These are phyloP conservation scores for Jackrogersella multiformis DNA, from an alignment of 495 filamentous ascomycete species.

Conservation along the genomic window DNA sequence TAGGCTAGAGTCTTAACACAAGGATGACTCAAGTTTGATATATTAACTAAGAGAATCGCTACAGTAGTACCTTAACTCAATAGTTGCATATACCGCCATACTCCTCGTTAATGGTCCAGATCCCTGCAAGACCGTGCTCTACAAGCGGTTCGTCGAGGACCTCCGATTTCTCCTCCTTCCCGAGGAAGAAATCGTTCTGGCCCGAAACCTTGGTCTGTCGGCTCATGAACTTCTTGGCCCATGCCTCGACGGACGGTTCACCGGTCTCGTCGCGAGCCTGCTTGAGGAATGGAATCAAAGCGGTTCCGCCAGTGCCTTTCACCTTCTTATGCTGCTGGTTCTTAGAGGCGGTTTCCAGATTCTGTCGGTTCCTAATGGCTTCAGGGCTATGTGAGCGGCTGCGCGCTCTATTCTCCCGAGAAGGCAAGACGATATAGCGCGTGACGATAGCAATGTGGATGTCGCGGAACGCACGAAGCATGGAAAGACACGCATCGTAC, in stretches of 20 bases:
- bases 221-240: slow-evolving; percentile 79
- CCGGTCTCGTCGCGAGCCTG: slow-evolving; percentile 96
- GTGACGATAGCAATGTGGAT: slow-evolving; percentile 97
- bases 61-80: slow-evolving; percentile 27
- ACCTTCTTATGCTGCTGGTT: slow-evolving; percentile 68
- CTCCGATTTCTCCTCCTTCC: slow-evolving; percentile 60
- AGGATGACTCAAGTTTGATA: background rate
- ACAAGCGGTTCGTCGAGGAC: slow-evolving; percentile 65
- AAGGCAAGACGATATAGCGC: slow-evolving; percentile 88
- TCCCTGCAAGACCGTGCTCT: slow-evolving; percentile 81
- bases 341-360: slow-evolving; percentile 70
- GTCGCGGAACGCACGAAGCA: slow-evolving; percentile 88
- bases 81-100: slow-evolving; percentile 68
- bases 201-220: slow-evolving; percentile 56
- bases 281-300: slow-evolving; percentile 91
- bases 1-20: background rate
- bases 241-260: slow-evolving; percentile 86
- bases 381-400: slow-evolving; percentile 57
- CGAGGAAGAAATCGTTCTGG: slow-evolving; percentile 65
- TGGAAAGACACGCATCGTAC: slow-evolving; percentile 90
- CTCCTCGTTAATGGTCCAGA: slow-evolving; percentile 83
- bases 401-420: slow-evolving; percentile 58
- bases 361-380: slow-evolving; percentile 58
- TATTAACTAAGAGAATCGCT: background rate
- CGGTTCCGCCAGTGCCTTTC: slow-evolving; percentile 90